Evolutionary conservation across 306 rosid genomes (phyloP), one percentile per base, ranked within the genome.

Genomic region (Luffa acutangula): DNA sequence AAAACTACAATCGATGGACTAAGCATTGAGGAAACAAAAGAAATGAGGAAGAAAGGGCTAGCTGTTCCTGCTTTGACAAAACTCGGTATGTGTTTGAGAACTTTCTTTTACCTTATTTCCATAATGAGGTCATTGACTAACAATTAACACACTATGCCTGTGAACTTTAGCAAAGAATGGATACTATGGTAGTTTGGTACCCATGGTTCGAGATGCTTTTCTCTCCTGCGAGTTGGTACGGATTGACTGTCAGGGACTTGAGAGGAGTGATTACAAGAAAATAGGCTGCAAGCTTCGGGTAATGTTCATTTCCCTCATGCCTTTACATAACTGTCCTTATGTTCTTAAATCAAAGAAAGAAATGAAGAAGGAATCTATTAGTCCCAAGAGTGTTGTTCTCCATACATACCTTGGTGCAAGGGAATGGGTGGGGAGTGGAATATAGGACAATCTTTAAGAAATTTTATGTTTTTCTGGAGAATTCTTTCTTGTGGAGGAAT

Each of bases 201-300:
- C 95, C 56, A 92, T 92, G 99, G 97, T 91, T 81, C 88, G 97
- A 88, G 99, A 95, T 85, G 97, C 96, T 65, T 95, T 95, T 82
- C 88, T 89, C 76, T 57, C 80, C 5, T 74, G 81, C 66, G 97
- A 95, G 82, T 73, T 95, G 87, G 85, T 93, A 51, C 91, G 97
- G 83, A 91, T 95, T 75, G 97, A 95, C 79, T 92, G 97, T 57
- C 84, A 86, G 39, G 96, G 97, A 51, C 97, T 95, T 54, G 93
- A 90, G 87, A 92, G 51, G 90, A 95, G 89, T 69, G 99, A 95
- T 86, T 95, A 92, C 97, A 92, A 87, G 88, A 92, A 95, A 90
- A 87, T 95, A 56, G 97, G 99, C 87, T 90, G 93, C 93, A 95
- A 95, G 80, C 96, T 95, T 60, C 82, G 93, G 91, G 97, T 95